Evolutionary conservation across 2,329 filamentous ascomycete species (phyloP).

Genomic region (Ophiocordyceps camponoti-rufipedis): DNA sequence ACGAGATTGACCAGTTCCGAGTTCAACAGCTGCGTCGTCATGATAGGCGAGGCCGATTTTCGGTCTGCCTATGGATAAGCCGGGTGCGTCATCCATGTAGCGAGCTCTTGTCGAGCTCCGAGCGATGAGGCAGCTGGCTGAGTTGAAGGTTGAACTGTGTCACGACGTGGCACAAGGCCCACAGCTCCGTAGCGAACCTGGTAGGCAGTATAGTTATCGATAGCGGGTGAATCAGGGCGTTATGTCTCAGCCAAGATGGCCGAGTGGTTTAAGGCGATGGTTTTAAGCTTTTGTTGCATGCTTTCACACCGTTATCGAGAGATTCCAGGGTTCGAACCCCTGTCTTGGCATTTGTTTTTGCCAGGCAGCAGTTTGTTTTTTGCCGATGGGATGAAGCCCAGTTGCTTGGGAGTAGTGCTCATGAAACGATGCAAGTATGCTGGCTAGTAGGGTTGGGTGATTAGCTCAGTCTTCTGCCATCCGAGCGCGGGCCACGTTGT

Average conservation of each 20-base stretch:
- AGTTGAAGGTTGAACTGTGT: not conserved
- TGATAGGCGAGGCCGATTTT: slow-evolving; percentile 24
- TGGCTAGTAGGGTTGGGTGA: too few relatives aligned
- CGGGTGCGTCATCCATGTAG: slow-evolving; percentile 11
- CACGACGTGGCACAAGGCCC: not conserved
- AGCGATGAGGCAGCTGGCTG: not conserved
- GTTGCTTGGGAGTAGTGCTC: too few relatives aligned
- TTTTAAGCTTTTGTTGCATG: slow-evolving; percentile 5
- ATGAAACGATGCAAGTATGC: too few relatives aligned
- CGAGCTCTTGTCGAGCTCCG: slow-evolving; percentile 1
- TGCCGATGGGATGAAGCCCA: too few relatives aligned
- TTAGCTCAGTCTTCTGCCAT: too few relatives aligned
- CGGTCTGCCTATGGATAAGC: slow-evolving; percentile 9
- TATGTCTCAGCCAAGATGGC: slow-evolving; percentile 7
- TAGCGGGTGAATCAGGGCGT: not conserved
- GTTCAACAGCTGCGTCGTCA: slow-evolving; percentile 81
- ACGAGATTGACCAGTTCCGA: slow-evolving; percentile 81
- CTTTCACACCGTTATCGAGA: slow-evolving; percentile 8
- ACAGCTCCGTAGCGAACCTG: too few relatives aligned
- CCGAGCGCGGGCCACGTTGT: too few relatives aligned
- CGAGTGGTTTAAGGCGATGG: slow-evolving; percentile 9
- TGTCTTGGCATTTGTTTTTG: slow-evolving; percentile 7
- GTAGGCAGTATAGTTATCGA: not conserved
- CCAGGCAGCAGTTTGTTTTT: not conserved
- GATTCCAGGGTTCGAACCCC: slow-evolving; percentile 10